Percentiles rank a stretch among this genome's conserved stretches.
These are phyloP conservation scores for Inosperma sp. DNA, from an alignment of 768 basidiomycete species.

Conservation along the genomic window DNA sequence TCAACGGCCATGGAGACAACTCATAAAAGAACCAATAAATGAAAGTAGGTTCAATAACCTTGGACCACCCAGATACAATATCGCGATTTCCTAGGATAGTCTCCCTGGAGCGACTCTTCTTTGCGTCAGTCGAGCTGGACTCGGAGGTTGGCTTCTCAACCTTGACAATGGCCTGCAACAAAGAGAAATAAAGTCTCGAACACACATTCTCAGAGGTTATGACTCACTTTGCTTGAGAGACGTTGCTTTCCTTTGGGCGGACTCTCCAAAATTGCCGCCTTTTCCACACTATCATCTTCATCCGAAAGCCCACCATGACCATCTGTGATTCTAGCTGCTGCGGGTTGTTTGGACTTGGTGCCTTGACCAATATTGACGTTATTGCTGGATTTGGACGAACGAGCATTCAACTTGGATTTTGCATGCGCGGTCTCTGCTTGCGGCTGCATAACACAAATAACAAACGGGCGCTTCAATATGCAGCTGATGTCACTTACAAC, in stretches of 20 bases:
- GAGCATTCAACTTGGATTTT: too few species aligned
- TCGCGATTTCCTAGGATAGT: not conserved
- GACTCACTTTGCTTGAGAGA: not conserved
- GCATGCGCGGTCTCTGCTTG: too few species aligned
- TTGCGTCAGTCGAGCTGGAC: not conserved
- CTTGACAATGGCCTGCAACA: not conserved
- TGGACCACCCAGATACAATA: not conserved
- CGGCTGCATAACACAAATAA: too few species aligned
- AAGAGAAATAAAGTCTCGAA: not conserved
- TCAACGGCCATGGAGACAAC: not conserved
- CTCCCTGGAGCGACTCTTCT: not conserved
- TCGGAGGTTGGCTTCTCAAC: not conserved
- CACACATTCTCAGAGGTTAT: not conserved
- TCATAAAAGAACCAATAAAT: not conserved
- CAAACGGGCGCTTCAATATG: too few species aligned
- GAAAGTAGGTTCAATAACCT: not conserved
- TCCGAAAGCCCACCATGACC: not conserved
- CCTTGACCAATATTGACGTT: too few species aligned
- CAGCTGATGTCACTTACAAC: too few species aligned
- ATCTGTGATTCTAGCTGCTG: not conserved
- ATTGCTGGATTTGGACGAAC: too few species aligned
- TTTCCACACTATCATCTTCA: not conserved
- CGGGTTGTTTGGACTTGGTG: too few species aligned
- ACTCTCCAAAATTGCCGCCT: not conserved
- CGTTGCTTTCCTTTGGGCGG: not conserved